phyloP scores from a whole-genome alignment of 192 early-diverging fungal genomes.

The Paraglomus brasilianum region DNA sequence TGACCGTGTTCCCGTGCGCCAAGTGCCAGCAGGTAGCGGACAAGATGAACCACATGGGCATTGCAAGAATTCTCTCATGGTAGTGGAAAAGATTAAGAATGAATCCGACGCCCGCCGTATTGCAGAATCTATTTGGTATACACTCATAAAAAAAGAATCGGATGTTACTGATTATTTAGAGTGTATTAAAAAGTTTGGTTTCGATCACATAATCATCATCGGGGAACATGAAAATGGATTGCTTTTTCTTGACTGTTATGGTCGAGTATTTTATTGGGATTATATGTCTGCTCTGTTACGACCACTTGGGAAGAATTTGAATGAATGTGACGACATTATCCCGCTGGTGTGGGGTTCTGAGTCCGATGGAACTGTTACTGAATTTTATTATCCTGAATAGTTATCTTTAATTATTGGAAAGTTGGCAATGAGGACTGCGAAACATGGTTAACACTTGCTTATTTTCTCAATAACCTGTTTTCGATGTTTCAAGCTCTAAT shows the following conservation, averaged over 20 bases:
- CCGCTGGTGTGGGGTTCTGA: too few relatives aligned
- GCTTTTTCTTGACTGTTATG: slow-evolving; percentile 22
- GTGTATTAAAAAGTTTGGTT: slow-evolving; percentile 7
- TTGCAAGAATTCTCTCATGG: not conserved
- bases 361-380: too few relatives aligned
- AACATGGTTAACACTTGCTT: too few relatives aligned
- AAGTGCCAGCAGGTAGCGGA: not conserved
- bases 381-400: too few relatives aligned
- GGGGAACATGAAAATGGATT: slow-evolving; percentile 8
- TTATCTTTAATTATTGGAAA: too few relatives aligned
- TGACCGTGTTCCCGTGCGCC: too few relatives aligned
- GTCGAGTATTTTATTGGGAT: slow-evolving; percentile 16
- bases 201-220: slow-evolving; percentile 17
- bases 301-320: slow-evolving; percentile 15
- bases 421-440: too few relatives aligned
- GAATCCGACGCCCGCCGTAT: not conserved
- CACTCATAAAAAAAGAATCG: not conserved
- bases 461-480: too few relatives aligned
- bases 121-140: slow-evolving; percentile 6
- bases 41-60: not conserved
- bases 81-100: slow-evolving; percentile 12
- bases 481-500: too few relatives aligned
- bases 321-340: slow-evolving; percentile 23
- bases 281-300: not conserved
- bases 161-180: not conserved